Evolutionary conservation across 495 filamentous ascomycete species (phyloP).

Genomic region (Penicillium lividum): DNA sequence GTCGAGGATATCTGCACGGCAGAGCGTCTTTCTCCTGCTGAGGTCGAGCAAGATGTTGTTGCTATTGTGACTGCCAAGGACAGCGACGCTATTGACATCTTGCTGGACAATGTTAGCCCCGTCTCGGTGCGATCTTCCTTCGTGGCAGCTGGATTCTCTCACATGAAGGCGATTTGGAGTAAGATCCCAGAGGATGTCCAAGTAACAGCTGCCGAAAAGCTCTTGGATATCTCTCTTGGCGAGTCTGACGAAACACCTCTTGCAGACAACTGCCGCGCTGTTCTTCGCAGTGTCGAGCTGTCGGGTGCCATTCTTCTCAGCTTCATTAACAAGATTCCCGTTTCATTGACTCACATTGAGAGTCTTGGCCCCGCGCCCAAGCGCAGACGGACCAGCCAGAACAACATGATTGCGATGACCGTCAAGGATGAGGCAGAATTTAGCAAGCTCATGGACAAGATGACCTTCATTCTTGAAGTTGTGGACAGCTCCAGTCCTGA

Average conservation of each 20-base stretch:
- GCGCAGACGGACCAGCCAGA: slow-evolving; percentile 71
- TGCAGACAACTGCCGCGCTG: slow-evolving; percentile 60
- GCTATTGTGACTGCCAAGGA: slow-evolving; percentile 66
- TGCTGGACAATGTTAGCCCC: slow-evolving; percentile 54
- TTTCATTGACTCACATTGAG: slow-evolving; percentile 59
- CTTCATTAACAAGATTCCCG: slow-evolving; percentile 69
- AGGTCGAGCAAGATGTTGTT: slow-evolving; percentile 61
- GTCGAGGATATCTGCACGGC: slow-evolving; percentile 45
- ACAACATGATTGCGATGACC: slow-evolving; percentile 51
- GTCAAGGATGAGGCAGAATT: slow-evolving; percentile 54
- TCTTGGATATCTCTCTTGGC: slow-evolving; percentile 57
- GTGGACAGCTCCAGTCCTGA: slow-evolving; percentile 75
- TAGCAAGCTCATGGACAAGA: slow-evolving; percentile 63
- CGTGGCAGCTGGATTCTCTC: slow-evolving; percentile 60
- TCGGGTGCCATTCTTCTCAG: slow-evolving; percentile 67
- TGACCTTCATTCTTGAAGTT: slow-evolving; percentile 86
- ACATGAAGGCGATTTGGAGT: slow-evolving; percentile 68
- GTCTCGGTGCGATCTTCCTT: slow-evolving; percentile 50
- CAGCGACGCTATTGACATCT: slow-evolving; percentile 60
- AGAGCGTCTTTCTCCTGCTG: slow-evolving; percentile 61
- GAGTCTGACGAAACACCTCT: slow-evolving; percentile 30
- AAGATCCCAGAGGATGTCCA: slow-evolving; percentile 66
- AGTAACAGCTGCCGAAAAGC: slow-evolving; percentile 54
- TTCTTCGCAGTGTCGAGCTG: slow-evolving; percentile 66
- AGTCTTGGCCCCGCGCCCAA: slow-evolving; percentile 68